A percentile compares a stretch with the other conserved stretches of the same genome.
Evolutionary conservation across 2,329 filamentous ascomycete genomes (phyloP).

Genomic region (Fusarium nygamai): DNA sequence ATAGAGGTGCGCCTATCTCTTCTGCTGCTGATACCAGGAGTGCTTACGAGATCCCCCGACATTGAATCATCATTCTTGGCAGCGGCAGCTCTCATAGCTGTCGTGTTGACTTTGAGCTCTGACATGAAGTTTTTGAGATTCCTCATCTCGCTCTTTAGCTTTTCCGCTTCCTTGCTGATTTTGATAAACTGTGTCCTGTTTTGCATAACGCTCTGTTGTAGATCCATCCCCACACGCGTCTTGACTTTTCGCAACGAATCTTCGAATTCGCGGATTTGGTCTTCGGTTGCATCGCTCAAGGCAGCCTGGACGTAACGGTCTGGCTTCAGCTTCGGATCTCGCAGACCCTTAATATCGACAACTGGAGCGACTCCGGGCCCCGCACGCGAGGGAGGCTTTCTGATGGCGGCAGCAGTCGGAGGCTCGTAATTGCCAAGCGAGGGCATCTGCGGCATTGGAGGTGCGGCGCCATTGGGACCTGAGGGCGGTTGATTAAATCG

Average conservation of each 20-base stretch:
- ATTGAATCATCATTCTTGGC: constrained; percentile 60
- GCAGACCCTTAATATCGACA: constrained; percentile 80
- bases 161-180: constrained; percentile 98
- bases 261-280: constrained; percentile 86
- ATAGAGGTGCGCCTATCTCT: constrained; percentile 91
- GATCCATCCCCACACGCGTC: constrained; percentile 79
- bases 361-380: constrained; percentile 65
- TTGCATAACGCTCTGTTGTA: constrained; percentile 96
- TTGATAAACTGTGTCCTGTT: constrained; percentile 99
- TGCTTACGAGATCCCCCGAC: constrained; percentile 58
- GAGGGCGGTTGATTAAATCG: constrained; percentile 83
- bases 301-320: constrained; percentile 82
- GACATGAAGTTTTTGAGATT: constrained; percentile 90
- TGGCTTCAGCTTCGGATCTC: constrained; percentile 80
- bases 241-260: constrained; percentile 79
- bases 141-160: constrained; percentile 95
- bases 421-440: constrained; percentile 67
- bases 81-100: constrained; percentile 70
- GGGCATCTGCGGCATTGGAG: constrained; percentile 77
- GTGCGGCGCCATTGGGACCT: constrained; percentile 74
- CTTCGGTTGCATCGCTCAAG: constrained; percentile 85
- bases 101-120: constrained; percentile 84
- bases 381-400: constrained; percentile 62
- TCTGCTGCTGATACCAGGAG: constrained; percentile 67
- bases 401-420: constrained; percentile 47